phyloP scores from a whole-genome alignment of 2,329 filamentous ascomycete genomes.

The Lithohypha guttulata region DNA sequence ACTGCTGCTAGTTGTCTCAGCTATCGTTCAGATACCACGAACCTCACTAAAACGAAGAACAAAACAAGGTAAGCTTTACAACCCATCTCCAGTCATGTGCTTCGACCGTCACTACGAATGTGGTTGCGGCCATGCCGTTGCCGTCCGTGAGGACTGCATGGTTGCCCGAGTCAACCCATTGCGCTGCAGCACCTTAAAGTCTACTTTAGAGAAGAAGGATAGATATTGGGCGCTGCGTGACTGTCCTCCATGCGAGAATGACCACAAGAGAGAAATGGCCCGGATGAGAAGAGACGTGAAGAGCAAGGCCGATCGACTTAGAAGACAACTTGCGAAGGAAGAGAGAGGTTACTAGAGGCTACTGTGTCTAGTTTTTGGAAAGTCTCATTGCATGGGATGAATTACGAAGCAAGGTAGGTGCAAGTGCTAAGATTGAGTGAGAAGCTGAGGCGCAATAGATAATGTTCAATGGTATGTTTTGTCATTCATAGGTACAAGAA shows the following conservation, averaged over 20 bases:
- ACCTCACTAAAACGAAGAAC: not conserved
- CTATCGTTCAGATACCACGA: not conserved
- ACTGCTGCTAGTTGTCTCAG: not conserved
- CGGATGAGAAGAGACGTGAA: not conserved
- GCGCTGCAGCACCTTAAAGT: not conserved
- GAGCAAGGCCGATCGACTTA: not conserved
- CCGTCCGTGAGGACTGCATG: not conserved
- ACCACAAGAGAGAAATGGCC: not conserved
- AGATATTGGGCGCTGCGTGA: not conserved
- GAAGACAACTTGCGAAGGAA: not conserved
- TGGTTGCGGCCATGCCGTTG: not conserved
- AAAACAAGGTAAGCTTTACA: no score
- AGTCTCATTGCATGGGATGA: not conserved
- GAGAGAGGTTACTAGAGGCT: not conserved
- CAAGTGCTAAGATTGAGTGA: no score
- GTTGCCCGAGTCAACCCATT: slow-evolving; percentile 1
- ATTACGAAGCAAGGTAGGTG: not conserved
- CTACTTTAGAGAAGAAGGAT: slow-evolving; percentile 1
- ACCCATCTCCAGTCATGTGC: slow-evolving; percentile 2
- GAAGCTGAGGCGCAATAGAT: no score
- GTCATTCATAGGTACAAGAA: no score
- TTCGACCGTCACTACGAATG: slow-evolving; percentile 1
- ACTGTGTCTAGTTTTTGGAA: not conserved
- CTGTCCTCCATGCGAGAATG: not conserved
- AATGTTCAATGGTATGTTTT: no score